Conservation (phyloP, 371 early-diverging fungal species). For the Mucor indicus region DNA sequence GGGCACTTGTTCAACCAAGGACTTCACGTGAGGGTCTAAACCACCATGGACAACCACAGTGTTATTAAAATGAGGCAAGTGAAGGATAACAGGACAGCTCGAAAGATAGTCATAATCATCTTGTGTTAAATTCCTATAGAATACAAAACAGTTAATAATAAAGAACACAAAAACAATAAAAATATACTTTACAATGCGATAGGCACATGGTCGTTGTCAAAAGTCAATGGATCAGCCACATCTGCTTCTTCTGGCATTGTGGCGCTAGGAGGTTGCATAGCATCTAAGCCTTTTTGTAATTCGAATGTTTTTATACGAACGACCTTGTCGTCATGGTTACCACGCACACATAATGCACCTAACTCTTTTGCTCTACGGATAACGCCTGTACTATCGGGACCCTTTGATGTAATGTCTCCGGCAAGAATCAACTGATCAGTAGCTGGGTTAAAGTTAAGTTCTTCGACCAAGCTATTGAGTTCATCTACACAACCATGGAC, state of each 20-base stretch:
- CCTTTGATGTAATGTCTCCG: slow-evolving; percentile 71
- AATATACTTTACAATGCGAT: slow-evolving; percentile 37
- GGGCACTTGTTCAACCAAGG: slow-evolving; percentile 31
- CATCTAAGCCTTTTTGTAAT: slow-evolving; percentile 18
- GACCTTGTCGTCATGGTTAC: slow-evolving; percentile 76
- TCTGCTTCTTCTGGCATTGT: slow-evolving; percentile 31
- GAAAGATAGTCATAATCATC: slow-evolving; percentile 55
- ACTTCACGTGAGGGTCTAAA: slow-evolving; percentile 46
- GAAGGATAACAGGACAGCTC: slow-evolving; percentile 57
- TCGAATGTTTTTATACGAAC: slow-evolving; percentile 58
- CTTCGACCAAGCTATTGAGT: slow-evolving; percentile 44
- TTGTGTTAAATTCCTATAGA: slow-evolving; percentile 43
- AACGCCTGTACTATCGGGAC: slow-evolving; percentile 63
- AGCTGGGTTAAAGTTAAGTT: slow-evolving; percentile 35
- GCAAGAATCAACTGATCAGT: slow-evolving; percentile 62
- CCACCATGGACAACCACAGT: slow-evolving; percentile 69
- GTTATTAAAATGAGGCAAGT: slow-evolving; percentile 50
- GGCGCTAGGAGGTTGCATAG: slow-evolving; percentile 20
- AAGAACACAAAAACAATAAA: neutral
- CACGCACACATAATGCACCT: slow-evolving; percentile 62
- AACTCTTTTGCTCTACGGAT: slow-evolving; percentile 50
- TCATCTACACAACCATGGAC: slow-evolving; percentile 65
- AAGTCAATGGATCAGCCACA: slow-evolving; percentile 40
- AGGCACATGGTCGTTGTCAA: slow-evolving; percentile 33
- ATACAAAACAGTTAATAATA: too few species aligned